Base-by-base conservation (phyloP, 108 stramenopile species). In the Fragilaria radians region DNA sequence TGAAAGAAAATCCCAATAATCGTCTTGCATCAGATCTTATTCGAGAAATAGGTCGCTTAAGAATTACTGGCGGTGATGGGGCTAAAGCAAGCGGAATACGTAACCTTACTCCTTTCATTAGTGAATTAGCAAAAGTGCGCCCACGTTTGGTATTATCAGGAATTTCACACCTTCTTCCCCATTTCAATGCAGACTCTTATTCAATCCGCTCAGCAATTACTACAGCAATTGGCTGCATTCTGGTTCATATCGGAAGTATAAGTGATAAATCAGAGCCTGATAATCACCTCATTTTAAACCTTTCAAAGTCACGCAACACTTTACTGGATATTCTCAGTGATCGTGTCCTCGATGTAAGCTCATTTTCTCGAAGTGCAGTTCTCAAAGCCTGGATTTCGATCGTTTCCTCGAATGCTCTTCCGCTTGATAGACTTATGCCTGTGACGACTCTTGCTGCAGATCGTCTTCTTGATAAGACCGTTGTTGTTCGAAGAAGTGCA, bases 381-480 rank as follows among this genome's bases (percentile, higher is more conserved):
- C 88, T 97, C 36, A 90, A 89, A 46, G 70, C 92, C 0, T 89
- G 88, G 81, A 74, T 79, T 45, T 54, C 62, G 28, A 61, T 97
- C 28, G 71, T 81, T 0, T 71, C 86, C 52, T 59, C 55, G n/a
- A 66, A 83, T 29, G 76, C 77, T 11, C 70, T 97, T 30, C 95
- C 96, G 3, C 64, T 81, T 32, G 84, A 77, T 29, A 56, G 85
- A 4, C 54, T 89, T 33, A 74, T 77, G 59, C 75, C 75, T 45
- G 92, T 94, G 21, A 91, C 95, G 14, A 64, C 48, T 0, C 74
- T 94, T 50, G 95, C 92, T 2, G 78, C 85, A 53, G 93, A 92
- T 59, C 76, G 97, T 22, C 71, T 98, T 25, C 76, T 84, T 49
- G 98, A 98, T 52, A 95, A 91, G 72, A 93, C 94, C 60, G 88